Evolutionary conservation across 2,329 filamentous ascomycete genomes (phyloP).

Genomic region (Trichoderma sp.): DNA sequence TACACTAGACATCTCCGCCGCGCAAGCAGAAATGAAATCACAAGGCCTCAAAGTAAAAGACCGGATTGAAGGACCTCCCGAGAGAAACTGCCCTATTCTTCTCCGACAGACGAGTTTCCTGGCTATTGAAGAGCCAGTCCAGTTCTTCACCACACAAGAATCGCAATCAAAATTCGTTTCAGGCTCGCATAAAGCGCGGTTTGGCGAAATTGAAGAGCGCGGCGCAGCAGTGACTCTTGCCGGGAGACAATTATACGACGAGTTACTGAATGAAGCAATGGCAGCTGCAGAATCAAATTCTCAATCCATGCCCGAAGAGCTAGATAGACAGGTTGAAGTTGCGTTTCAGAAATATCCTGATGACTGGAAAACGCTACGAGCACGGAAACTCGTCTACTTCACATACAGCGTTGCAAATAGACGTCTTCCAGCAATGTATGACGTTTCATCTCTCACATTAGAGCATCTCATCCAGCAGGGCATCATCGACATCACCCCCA

Average conservation of each 20-base stretch:
- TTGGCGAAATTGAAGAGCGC: constrained; percentile 58
- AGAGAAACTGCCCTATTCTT: constrained; percentile 49
- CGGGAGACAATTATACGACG: constrained; percentile 52
- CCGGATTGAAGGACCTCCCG: constrained; percentile 56
- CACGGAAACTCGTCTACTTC: constrained; percentile 46
- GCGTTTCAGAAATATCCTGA: constrained; percentile 49
- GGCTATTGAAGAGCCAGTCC: constrained; percentile 53
- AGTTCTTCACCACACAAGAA: constrained; percentile 39
- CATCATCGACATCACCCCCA: constrained; percentile 44
- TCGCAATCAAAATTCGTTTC: constrained; percentile 31
- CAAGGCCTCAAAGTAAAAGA: constrained; percentile 51
- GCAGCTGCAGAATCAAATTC: background rate
- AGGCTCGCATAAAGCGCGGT: constrained; percentile 53
- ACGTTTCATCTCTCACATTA: constrained; percentile 27
- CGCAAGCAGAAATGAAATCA: constrained; percentile 48
- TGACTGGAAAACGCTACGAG: constrained; percentile 43
- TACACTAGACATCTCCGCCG: constrained; percentile 52
- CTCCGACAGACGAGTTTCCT: constrained; percentile 59
- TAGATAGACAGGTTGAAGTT: constrained; percentile 35
- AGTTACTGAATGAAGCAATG: constrained; percentile 43
- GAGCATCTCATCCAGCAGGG: constrained; percentile 41
- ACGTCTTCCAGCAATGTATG: background rate
- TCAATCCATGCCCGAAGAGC: background rate
- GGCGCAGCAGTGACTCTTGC: constrained; percentile 53
- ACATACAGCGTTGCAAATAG: constrained; percentile 36